phyloP scores from a whole-genome alignment of 768 basidiomycete species.

The Kwoniella heveanensis region DNA sequence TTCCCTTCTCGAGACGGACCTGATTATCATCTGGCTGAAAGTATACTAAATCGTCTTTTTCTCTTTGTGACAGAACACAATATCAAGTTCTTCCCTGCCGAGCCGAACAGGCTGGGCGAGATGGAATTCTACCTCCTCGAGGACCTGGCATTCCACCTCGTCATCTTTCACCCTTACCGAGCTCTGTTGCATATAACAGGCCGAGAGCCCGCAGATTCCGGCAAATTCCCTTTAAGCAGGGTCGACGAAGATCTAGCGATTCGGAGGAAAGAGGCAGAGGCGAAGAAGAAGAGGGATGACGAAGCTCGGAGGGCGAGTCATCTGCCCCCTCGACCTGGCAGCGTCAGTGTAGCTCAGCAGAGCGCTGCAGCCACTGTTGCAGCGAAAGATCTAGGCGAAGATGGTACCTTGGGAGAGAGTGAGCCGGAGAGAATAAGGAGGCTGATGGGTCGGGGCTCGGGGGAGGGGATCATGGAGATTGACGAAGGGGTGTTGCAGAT shows the following conservation, averaged over 20 bases:
- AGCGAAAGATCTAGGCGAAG: slow-evolving; percentile 10
- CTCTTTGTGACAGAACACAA: slow-evolving; percentile 64
- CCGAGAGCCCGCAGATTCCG: slow-evolving; percentile 60
- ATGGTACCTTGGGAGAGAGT: slow-evolving; percentile 25
- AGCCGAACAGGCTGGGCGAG: slow-evolving; percentile 89
- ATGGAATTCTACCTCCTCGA: slow-evolving; percentile 99
- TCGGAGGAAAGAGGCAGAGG: slow-evolving; percentile 58
- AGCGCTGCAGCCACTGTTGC: background rate
- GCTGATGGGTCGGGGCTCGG: slow-evolving; percentile 51
- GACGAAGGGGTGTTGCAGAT: slow-evolving; percentile 72
- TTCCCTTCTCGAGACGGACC: too few relatives aligned
- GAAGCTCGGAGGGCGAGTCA: slow-evolving; percentile 28
- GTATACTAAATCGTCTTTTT: background rate
- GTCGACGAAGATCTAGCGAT: slow-evolving; percentile 40
- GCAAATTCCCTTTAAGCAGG: slow-evolving; percentile 52
- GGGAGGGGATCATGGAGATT: slow-evolving; percentile 53
- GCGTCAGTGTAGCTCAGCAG: background rate
- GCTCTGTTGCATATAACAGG: slow-evolving; percentile 77
- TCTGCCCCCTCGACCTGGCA: slow-evolving; percentile 2
- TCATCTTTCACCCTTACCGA: slow-evolving; percentile 92
- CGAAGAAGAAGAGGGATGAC: slow-evolving; percentile 64
- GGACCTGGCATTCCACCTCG: slow-evolving; percentile 91
- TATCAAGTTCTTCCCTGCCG: slow-evolving; percentile 77
- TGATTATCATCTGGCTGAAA: too few relatives aligned
- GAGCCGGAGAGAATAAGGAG: slow-evolving; percentile 43